Base-by-base conservation (phyloP, 306 rosid genomes). In the Cucurbita moschata region DNA sequence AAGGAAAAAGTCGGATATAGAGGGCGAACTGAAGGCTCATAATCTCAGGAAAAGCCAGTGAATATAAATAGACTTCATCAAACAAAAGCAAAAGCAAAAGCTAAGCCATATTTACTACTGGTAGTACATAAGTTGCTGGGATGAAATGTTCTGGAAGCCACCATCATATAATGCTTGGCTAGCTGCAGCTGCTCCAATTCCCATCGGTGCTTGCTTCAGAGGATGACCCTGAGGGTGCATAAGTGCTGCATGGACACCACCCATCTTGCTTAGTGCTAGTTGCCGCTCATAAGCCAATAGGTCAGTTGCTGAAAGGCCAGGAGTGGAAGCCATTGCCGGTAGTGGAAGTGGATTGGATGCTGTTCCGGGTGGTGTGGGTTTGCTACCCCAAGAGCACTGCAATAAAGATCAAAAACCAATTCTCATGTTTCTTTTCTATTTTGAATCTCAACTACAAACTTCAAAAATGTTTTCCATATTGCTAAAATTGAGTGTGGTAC, bases 331-430 rank as follows among this genome's bases (percentile, higher is more conserved):
- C 59, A 90, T 82, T 44, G 85, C 89, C 30, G 98, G 98, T 3
- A 96, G 97, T 42, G 98, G 97, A 16, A 93, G 96, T 30, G 98
- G 98, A 77, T 93, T 93, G 19, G 97, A 93, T 62, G 87, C 76
- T 63, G 97, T 93, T 78, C 98, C 98, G 2, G 94, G 83, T 77
- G 96, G 94, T 23, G 98, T 93, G 23, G 98, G 94, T 86, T 93
- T 93, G 92, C 94, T 93, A 6, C 98, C 98, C 98, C 98, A 93
- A 2, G 96, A 93, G 79, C 98, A 93, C 98, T 93, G 71, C 19
- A 75, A 43, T 88, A n/a, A 63, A 50, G 10, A 37, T 37, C 30
- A 62, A n/a, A 63, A 63, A 63, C 15, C 50, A 38, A 63, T n/a
- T 63, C 51, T 46, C 14, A 46, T 10, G 14, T 11, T 46, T 46